Base-by-base conservation (phyloP, 768 basidiomycete genomes). In the Suillus alpinus region DNA sequence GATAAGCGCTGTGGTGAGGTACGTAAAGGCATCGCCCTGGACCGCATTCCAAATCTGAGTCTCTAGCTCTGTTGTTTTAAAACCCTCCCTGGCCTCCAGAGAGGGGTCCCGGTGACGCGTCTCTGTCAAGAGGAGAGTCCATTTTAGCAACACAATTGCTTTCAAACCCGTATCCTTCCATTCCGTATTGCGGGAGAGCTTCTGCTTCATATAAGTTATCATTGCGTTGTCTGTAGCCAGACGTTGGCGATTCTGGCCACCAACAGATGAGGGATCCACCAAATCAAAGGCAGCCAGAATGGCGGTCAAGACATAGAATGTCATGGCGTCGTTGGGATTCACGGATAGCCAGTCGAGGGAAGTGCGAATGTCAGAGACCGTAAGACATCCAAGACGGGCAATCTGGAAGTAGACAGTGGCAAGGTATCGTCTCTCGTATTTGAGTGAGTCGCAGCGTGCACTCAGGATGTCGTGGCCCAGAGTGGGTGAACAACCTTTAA, bases 121-220 rank as follows among this genome's bases (percentile, higher is more conserved):
- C 63, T 92, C 87, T 1, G 92, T 87, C 65, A 94, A 77, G 72
- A 93, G 92, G 60, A 95, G 79, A 0, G 93, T 89, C 92, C 93
- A 95, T 68, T 92, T 92, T 41, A 97, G 80, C n/a, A 89, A 74
- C 6, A 95, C 68, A 2, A 83, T 80, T 0, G 92, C 87, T 67
- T 88, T 91, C 16, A 96, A 74, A 1, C 86, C 86, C 1, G 80
- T 75, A 20, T 89, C 86, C 58, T 81, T 87, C 92, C 92, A 94
- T 16, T 80, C 74, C 2, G 82, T 74, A 3, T 79, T 65, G 9
- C 81, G 68, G 14, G 80, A 76, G 7, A 91, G 74, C 62, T 83
- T 84, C 58, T 76, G 83, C 20, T 78, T 83, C 87, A 92, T 86
- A 60, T 78, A 85, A 0, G 78, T 63, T 50, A 89, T 78, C 32